Conservation (phyloP, 495 filamentous ascomycete genomes). For the Penicillium macrosclerotiorum region DNA sequence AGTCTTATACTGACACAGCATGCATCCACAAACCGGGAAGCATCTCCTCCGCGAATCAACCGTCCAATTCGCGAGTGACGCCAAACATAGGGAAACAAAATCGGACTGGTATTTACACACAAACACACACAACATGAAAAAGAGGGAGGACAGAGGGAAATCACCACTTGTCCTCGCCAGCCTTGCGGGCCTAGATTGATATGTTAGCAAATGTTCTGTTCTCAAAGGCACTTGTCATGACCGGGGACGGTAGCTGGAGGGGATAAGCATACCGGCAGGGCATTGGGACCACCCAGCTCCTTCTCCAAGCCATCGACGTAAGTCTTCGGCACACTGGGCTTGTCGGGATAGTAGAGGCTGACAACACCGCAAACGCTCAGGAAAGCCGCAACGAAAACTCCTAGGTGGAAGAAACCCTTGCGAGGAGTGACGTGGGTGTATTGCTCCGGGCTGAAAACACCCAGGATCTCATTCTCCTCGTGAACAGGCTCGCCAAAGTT, state of each 20-base stretch:
- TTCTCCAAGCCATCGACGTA: conserved; percentile 81
- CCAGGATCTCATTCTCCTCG: conserved; percentile 94
- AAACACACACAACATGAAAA: conserved; percentile 34
- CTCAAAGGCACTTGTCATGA: no score
- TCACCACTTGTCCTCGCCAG: conserved; percentile 44
- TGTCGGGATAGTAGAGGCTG: conserved; percentile 80
- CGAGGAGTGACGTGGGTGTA: conserved; percentile 79
- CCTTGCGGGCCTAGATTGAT: conserved; percentile 39
- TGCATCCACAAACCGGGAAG: conserved; percentile 12
- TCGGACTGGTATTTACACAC: conserved; percentile 47
- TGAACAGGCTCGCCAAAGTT: conserved; percentile 96
- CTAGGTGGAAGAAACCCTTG: conserved; percentile 71
- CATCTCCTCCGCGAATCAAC: conserved; percentile 19
- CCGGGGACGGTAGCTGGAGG: neutral
- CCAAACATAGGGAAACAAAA: conserved; percentile 32
- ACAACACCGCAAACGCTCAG: conserved; percentile 69
- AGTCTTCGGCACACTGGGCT: conserved; percentile 69
- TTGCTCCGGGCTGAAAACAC: conserved; percentile 84
- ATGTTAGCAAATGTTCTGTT: neutral
- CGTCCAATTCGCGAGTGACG: conserved; percentile 32
- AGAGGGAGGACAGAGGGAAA: conserved; percentile 17
- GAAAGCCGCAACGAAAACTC: conserved; percentile 68
- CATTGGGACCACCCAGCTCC: conserved; percentile 74
- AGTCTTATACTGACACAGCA: conserved; percentile 11
- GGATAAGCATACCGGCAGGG: conserved; percentile 38